These are phyloP conservation scores for Syzygium oleosum DNA, from an alignment of 345 rosid genomes.

Conservation along the genomic window DNA sequence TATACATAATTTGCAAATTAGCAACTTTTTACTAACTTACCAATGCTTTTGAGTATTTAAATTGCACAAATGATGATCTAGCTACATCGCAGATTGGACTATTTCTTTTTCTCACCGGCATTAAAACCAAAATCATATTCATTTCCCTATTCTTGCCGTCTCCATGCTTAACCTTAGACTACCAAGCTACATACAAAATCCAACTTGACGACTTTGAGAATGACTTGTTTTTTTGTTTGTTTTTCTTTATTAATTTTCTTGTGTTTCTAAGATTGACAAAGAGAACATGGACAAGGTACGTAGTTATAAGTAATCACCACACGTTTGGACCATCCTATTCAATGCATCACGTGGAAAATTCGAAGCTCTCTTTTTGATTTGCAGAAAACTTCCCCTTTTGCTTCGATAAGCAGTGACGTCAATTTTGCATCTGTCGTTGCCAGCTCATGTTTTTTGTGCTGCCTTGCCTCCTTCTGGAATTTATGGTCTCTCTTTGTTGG, in stretches of 20 bases:
- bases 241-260: neutral
- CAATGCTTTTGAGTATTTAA: neutral
- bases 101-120: neutral
- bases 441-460: neutral
- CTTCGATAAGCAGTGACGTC: neutral
- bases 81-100: neutral
- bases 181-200: neutral
- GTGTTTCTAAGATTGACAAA: neutral
- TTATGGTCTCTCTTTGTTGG: neutral
- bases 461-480: neutral
- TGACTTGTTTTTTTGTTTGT: neutral
- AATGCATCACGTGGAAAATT: neutral
- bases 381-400: neutral
- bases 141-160: neutral
- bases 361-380: neutral
- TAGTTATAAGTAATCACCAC: neutral
- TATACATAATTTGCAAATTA: neutral
- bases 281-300: neutral
- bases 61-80: neutral
- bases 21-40: neutral
- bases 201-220: neutral
- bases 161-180: neutral
- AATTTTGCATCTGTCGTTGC: neutral
- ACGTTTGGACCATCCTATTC: neutral
- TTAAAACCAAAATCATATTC: neutral